A percentile compares a stretch with the other conserved stretches of the same genome.
Evolutionary conservation across 306 rosid species (phyloP).

Genomic region (Dryas octopetala): DNA sequence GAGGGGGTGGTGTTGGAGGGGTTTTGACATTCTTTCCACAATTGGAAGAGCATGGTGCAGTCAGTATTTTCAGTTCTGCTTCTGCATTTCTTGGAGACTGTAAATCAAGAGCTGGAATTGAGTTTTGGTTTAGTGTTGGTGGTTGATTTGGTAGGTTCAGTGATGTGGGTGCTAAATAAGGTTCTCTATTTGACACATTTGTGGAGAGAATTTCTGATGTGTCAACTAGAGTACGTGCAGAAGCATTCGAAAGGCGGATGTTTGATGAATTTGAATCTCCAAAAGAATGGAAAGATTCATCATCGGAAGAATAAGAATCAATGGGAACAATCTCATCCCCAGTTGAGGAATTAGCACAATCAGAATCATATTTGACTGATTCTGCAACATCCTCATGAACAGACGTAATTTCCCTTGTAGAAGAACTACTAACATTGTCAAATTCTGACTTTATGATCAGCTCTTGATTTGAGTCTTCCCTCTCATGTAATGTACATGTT

Average conservation of each 20-base stretch:
- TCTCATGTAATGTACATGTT: slow-evolving; percentile 18
- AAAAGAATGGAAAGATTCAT: slow-evolving; percentile 86
- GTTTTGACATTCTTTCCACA: slow-evolving; percentile 22
- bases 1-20: slow-evolving; percentile 53
- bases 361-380: slow-evolving; percentile 44
- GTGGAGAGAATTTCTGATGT: slow-evolving; percentile 38
- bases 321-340: slow-evolving; percentile 36
- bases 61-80: slow-evolving; percentile 31
- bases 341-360: slow-evolving; percentile 31
- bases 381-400: slow-evolving; percentile 50
- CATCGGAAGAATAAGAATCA: slow-evolving; percentile 53
- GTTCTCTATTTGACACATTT: slow-evolving; percentile 27
- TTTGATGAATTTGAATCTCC: slow-evolving; percentile 65
- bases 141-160: slow-evolving; percentile 16
- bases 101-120: slow-evolving; percentile 31
- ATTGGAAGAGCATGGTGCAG: slow-evolving; percentile 24
- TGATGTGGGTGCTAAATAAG: slow-evolving; percentile 16
- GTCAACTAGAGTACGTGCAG: slow-evolving; percentile 46
- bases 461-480: slow-evolving; percentile 25
- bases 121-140: slow-evolving; percentile 28
- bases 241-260: slow-evolving; percentile 75
- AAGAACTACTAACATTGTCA: slow-evolving; percentile 51
- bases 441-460: slow-evolving; percentile 25
- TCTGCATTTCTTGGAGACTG: slow-evolving; percentile 33
- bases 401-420: slow-evolving; percentile 58